Conservation (phyloP, 345 rosid genomes). For the Boechera retrofracta region DNA sequence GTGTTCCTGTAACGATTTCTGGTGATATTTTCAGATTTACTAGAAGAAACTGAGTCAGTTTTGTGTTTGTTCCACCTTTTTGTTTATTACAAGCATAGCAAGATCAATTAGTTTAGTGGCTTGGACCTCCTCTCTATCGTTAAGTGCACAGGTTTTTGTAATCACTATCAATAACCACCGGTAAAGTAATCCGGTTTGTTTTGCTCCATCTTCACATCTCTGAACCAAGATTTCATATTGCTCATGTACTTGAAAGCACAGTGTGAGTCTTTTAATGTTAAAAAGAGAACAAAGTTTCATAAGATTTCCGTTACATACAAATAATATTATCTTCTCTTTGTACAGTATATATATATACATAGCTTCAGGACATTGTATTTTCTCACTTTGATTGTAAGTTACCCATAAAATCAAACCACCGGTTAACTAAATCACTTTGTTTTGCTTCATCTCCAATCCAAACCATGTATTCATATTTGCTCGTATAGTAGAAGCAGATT, state of each 20-base stretch:
- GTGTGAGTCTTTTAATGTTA: no score
- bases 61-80: constrained; percentile 9
- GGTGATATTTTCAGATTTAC: constrained; percentile 46
- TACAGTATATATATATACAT: no score
- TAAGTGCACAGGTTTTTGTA: neutral
- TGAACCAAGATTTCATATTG: no score
- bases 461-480: neutral
- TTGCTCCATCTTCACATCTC: no score
- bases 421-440: neutral
- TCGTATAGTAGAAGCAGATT: neutral
- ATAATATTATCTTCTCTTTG: no score
- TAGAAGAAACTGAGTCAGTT: neutral
- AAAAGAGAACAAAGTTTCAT: no score
- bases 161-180: no score
- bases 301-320: no score
- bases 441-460: neutral
- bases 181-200: no score
- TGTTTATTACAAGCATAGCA: constrained; percentile 18
- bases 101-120: neutral
- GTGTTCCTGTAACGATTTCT: constrained; percentile 75
- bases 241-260: no score
- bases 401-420: no score
- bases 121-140: neutral
- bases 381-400: neutral
- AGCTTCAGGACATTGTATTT: no score